These are phyloP conservation scores for Botrytis tulipae DNA, from an alignment of 2,329 filamentous ascomycete species.

Conservation along the genomic window DNA sequence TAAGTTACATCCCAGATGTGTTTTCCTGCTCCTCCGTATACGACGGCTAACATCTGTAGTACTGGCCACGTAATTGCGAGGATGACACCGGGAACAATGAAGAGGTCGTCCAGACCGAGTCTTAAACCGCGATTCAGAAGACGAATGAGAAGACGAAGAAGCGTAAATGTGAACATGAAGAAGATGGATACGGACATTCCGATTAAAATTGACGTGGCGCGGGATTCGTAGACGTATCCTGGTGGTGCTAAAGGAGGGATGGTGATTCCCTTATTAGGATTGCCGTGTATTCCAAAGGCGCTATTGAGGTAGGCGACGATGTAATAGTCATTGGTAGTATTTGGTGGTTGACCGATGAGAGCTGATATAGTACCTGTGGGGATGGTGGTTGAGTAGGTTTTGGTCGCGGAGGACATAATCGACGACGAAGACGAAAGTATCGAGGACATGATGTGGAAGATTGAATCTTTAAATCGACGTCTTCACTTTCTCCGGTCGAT, in stretches of 20 bases:
- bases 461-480: not conserved
- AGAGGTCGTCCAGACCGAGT: slow-evolving; percentile 40
- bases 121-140: slow-evolving; percentile 32
- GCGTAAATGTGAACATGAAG: slow-evolving; percentile 36
- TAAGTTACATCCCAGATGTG: slow-evolving; percentile 41
- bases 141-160: slow-evolving; percentile 35
- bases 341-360: slow-evolving; percentile 33
- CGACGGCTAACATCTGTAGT: slow-evolving; percentile 34
- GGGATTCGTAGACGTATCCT: slow-evolving; percentile 33
- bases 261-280: slow-evolving; percentile 24
- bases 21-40: slow-evolving; percentile 34
- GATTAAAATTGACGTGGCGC: slow-evolving; percentile 33
- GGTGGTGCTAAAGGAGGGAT: slow-evolving; percentile 12
- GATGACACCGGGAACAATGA: slow-evolving; percentile 38
- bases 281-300: slow-evolving; percentile 26
- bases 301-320: slow-evolving; percentile 35
- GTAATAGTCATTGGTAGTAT: slow-evolving; percentile 36
- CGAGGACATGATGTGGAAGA: slow-evolving; percentile 7
- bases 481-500: not conserved
- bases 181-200: slow-evolving; percentile 37
- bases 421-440: not conserved
- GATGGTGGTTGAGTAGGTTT: slow-evolving; percentile 15
- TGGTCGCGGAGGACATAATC: slow-evolving; percentile 7
- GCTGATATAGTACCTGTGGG: slow-evolving; percentile 30
- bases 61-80: slow-evolving; percentile 36